A percentile compares a stretch with the other conserved stretches of the same genome.
phyloP scores from a whole-genome alignment of 2,329 filamentous ascomycete species.

The Uncinocarpus reesii region DNA sequence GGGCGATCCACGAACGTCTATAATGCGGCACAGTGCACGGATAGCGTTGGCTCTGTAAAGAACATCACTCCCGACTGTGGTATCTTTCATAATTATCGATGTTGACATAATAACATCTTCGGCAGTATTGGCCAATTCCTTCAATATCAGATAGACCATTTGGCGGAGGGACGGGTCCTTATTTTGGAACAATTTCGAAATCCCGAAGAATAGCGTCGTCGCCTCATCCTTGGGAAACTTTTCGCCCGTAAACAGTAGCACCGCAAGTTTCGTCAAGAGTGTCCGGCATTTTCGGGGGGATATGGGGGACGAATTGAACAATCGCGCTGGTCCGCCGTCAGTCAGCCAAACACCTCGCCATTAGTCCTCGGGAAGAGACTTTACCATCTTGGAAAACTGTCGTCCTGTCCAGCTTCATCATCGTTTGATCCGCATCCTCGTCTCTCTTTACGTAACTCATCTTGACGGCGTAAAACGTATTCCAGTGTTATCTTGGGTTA shows the following conservation, averaged over 20 bases:
- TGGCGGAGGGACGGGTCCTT: conserved; percentile 96
- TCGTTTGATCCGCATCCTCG: conserved; percentile 84
- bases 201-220: conserved; percentile 95
- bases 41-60: conserved; percentile 95
- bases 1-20: conserved; percentile 56
- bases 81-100: conserved; percentile 99
- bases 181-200: conserved; percentile 98
- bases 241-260: conserved; percentile 93
- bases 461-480: conserved; percentile 19
- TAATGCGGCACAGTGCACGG: conserved; percentile 87
- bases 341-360: conserved; percentile 1
- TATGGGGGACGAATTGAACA: conserved; percentile 96
- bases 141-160: conserved; percentile 97
- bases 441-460: conserved; percentile 99
- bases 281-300: conserved; percentile 96
- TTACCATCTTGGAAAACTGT: conserved; percentile 97
- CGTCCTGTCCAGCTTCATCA: conserved; percentile 96
- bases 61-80: conserved; percentile 84
- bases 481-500: conserved; percentile 1
- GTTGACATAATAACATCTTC: conserved; percentile 99
- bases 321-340: conserved; percentile 56
- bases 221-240: conserved; percentile 95
- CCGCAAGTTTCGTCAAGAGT: conserved; percentile 90
- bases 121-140: conserved; percentile 88
- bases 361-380: conserved; percentile 18